Conservation (phyloP, 2,329 filamentous ascomycete genomes). For the Fusarium veterinarium region DNA sequence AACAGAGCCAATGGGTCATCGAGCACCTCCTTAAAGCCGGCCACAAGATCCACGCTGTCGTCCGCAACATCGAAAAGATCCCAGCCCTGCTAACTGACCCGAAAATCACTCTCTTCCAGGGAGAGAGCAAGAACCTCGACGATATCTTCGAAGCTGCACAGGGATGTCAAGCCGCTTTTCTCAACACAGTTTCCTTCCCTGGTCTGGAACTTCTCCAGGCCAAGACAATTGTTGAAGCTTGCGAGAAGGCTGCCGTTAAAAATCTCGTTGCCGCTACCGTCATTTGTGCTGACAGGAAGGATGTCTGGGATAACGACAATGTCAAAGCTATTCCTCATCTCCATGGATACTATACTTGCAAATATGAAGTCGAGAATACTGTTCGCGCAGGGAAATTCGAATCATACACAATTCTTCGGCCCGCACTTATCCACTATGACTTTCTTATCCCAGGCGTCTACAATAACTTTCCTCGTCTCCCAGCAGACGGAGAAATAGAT, state of each 20-base stretch:
- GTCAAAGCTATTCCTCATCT: slow-evolving; percentile 23
- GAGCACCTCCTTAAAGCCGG: slow-evolving; percentile 49
- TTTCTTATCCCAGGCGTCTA: slow-evolving; percentile 38
- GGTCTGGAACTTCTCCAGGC: slow-evolving; percentile 48
- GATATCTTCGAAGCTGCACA: slow-evolving; percentile 47
- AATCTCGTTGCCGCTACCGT: slow-evolving; percentile 45
- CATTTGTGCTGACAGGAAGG: slow-evolving; percentile 27
- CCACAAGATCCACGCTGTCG: slow-evolving; percentile 51
- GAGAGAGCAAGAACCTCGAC: slow-evolving; percentile 49
- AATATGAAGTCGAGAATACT: slow-evolving; percentile 51
- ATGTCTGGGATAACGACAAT: slow-evolving; percentile 40
- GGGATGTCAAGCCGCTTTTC: slow-evolving; percentile 50
- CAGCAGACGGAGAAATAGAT: slow-evolving; percentile 45
- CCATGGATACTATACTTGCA: slow-evolving; percentile 52
- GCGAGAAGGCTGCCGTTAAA: slow-evolving; percentile 48
- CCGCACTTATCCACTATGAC: slow-evolving; percentile 46
- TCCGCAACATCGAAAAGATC: slow-evolving; percentile 49
- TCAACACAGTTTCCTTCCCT: slow-evolving; percentile 42
- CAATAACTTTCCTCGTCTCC: slow-evolving; percentile 47
- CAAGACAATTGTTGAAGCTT: slow-evolving; percentile 47
- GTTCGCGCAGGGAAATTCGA: slow-evolving; percentile 46
- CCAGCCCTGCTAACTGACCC: slow-evolving; percentile 41
- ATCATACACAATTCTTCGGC: slow-evolving; percentile 51
- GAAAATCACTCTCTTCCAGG: slow-evolving; percentile 50
- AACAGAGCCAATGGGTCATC: slow-evolving; percentile 48